Conservation (phyloP, 495 filamentous ascomycete genomes). For the Daldinia childiae region DNA sequence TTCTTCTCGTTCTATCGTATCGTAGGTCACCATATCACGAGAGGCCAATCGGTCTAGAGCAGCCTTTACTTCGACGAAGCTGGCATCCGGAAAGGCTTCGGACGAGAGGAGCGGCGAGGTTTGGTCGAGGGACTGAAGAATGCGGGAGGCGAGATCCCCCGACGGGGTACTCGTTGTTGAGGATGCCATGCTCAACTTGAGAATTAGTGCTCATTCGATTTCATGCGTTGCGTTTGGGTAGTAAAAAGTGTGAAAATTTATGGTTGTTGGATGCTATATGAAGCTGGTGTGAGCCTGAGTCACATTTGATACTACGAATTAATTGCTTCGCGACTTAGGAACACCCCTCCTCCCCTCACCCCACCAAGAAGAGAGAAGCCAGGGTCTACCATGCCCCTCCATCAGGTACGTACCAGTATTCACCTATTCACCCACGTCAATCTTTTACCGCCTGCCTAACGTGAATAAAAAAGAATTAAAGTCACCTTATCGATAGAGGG, state of each 20-base stretch:
- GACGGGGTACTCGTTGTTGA: constrained; percentile 30
- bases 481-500: constrained; percentile 29
- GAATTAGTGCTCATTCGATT: not conserved
- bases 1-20: constrained; percentile 81
- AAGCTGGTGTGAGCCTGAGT: constrained; percentile 20
- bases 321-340: constrained; percentile 18
- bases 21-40: constrained; percentile 85
- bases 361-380: constrained; percentile 10
- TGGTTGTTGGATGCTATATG: not conserved
- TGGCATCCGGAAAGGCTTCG: constrained; percentile 77
- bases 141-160: constrained; percentile 68
- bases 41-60: constrained; percentile 86
- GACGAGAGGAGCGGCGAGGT: constrained; percentile 73
- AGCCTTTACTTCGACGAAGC: constrained; percentile 80
- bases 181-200: constrained; percentile 41
- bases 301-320: constrained; percentile 9
- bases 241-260: not conserved
- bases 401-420: constrained; percentile 9
- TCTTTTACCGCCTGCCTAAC: constrained; percentile 21
- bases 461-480: not conserved
- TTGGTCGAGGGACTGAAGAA: constrained; percentile 73
- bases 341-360: constrained; percentile 1
- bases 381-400: constrained; percentile 20
- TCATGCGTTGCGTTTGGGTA: not conserved
- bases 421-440: not conserved